Conservation (phyloP, 208 protist species). For the Trypanosoma avium region DNA sequence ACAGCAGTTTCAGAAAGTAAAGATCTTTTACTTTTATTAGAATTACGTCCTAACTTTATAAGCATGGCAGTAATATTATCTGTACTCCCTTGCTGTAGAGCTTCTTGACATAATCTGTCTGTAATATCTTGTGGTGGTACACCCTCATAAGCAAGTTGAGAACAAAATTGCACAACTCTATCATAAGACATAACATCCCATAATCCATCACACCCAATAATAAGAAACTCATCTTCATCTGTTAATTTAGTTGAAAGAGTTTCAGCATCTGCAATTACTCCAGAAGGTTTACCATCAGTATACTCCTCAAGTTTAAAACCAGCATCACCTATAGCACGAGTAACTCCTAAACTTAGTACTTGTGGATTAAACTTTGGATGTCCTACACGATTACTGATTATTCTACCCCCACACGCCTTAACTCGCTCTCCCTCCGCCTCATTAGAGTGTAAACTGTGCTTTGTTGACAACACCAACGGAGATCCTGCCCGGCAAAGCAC, state of each 20-base stretch:
- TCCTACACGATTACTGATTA: conserved; percentile 92
- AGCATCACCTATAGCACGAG: conserved; percentile 94
- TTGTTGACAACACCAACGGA: conserved; percentile 79
- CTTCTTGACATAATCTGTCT: conserved; percentile 63
- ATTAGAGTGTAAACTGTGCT: conserved; percentile 81
- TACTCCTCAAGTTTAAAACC: conserved; percentile 88
- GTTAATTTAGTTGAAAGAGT: conserved; percentile 61
- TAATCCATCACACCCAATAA: conserved; percentile 93
- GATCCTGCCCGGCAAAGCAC: conserved; percentile 72
- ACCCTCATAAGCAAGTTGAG: conserved; percentile 42
- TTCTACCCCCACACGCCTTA: conserved; percentile 76
- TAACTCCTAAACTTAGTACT: conserved; percentile 90
- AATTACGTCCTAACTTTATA: conserved; percentile 21
- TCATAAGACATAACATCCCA: conserved; percentile 94
- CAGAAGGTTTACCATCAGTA: conserved; percentile 78
- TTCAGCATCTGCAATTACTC: conserved; percentile 76
- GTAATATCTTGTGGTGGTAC: conserved; percentile 60
- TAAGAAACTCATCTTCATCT: conserved; percentile 87
- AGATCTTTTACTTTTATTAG: conserved; percentile 14
- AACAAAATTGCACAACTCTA: conserved; percentile 84
- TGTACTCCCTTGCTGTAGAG: conserved; percentile 59
- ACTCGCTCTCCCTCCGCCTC: conserved; percentile 85
- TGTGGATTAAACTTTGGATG: conserved; percentile 90
- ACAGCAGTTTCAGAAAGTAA: conserved; percentile 19
- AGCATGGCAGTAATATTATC: conserved; percentile 85